Evolutionary conservation across 768 basidiomycete genomes (phyloP).

Genomic region (Suillus lakei): DNA sequence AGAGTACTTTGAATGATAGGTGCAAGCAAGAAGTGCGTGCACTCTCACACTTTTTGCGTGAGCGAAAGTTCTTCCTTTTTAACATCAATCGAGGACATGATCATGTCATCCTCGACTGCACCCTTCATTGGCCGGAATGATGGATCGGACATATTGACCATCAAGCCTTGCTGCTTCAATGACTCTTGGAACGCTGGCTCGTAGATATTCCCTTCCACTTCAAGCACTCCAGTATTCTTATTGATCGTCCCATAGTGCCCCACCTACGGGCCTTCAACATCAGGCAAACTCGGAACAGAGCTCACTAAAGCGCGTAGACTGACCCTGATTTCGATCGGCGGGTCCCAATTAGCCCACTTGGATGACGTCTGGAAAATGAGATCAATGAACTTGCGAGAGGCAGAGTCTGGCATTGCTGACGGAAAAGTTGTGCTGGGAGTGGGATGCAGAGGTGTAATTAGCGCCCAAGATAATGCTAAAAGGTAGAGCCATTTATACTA

Average conservation of each 20-base stretch:
- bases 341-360: conserved; percentile 46
- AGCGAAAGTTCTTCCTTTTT: conserved; percentile 14
- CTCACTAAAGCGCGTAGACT: conserved; percentile 2
- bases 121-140: conserved; percentile 18
- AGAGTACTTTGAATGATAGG: not conserved
- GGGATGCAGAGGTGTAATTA: not conserved
- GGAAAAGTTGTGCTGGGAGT: not conserved
- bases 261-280: conserved; percentile 26
- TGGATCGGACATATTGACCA: conserved; percentile 2
- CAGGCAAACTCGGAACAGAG: not conserved
- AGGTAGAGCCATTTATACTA: not conserved
- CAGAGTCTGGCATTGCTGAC: not conserved
- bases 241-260: conserved; percentile 39
- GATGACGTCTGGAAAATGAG: conserved; percentile 34
- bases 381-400: conserved; percentile 39
- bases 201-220: conserved; percentile 39
- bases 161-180: conserved; percentile 21
- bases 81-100: conserved; percentile 31
- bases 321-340: conserved; percentile 37
- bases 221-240: conserved; percentile 30
- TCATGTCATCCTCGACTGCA: conserved; percentile 23
- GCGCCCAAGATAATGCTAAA: not conserved
- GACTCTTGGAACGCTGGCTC: conserved; percentile 20
- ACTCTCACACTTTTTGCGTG: conserved; percentile 26
- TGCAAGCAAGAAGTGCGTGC: not conserved